phyloP scores from a whole-genome alignment of 441 rosid species.

The Populus trichocarpa region DNA sequence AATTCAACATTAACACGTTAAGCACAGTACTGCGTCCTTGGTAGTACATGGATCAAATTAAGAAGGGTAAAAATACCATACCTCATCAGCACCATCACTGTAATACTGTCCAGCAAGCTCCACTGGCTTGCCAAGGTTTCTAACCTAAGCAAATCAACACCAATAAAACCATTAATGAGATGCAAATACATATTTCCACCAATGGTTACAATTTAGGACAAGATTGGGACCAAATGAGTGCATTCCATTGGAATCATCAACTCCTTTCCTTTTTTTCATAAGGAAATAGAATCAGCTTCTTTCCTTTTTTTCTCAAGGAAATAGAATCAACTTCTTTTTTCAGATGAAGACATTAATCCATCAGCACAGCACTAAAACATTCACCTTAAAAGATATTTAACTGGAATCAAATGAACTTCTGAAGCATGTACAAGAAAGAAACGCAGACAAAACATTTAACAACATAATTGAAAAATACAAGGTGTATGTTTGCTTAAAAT shows the following conservation, averaged over 20 bases:
- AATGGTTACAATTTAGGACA: background rate
- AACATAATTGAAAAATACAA: background rate
- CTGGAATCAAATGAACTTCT: background rate
- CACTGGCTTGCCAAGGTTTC: slow-evolving; percentile 99
- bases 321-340: background rate
- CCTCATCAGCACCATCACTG: slow-evolving; percentile 97
- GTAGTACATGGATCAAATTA: background rate
- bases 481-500: background rate
- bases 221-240: background rate
- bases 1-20: slow-evolving; percentile 21
- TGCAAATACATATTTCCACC: background rate
- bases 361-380: background rate
- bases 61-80: slow-evolving; percentile 21
- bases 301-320: too few species aligned
- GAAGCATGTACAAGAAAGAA: background rate
- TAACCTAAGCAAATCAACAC: slow-evolving; percentile 49
- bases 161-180: slow-evolving; percentile 1
- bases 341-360: background rate
- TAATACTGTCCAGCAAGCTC: slow-evolving; percentile 90
- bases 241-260: background rate
- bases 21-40: slow-evolving; percentile 5
- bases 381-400: background rate
- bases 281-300: background rate
- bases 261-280: background rate
- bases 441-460: background rate